Percentiles rank a stretch among this genome's conserved stretches.
phyloP scores from a whole-genome alignment of 1,284 basidiomycete genomes.

The Irpex rosettiformis region DNA sequence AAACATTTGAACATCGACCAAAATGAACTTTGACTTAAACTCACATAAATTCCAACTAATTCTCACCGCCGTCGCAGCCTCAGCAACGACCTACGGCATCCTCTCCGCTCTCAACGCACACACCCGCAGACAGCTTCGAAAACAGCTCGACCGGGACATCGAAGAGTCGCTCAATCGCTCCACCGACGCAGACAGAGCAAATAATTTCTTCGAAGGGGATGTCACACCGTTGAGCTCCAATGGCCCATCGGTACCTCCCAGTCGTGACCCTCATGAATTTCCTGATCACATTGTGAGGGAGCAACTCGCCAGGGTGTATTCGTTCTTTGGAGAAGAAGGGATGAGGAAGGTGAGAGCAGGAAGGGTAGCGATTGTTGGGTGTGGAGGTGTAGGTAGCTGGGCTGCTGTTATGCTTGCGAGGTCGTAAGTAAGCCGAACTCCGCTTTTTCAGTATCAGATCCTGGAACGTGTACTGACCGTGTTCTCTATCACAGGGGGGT shows the following conservation, averaged over 20 bases:
- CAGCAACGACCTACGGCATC: conserved; percentile 52
- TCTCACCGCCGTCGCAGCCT: conserved; percentile 59
- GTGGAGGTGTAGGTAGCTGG: conserved; percentile 96
- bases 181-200: conserved; percentile 18
- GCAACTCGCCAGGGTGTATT: conserved; percentile 91
- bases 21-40: conserved; percentile 29
- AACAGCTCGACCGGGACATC: conserved; percentile 54
- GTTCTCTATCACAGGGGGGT: conserved; percentile 50
- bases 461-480: not conserved
- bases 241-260: conserved; percentile 3
- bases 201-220: not conserved
- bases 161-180: conserved; percentile 43
- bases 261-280: conserved; percentile 6
- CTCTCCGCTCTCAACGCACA: conserved; percentile 56
- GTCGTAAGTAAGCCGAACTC: conserved; percentile 55
- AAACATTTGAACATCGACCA: not conserved
- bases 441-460: not conserved
- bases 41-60: conserved; percentile 56
- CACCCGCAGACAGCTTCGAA: conserved; percentile 44
- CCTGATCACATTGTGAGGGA: conserved; percentile 74
- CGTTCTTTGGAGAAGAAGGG: conserved; percentile 89
- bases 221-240: not conserved
- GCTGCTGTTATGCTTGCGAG: conserved; percentile 91
- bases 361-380: conserved; percentile 87
- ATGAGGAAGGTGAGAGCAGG: conserved; percentile 79